phyloP scores from a whole-genome alignment of 2,329 filamentous ascomycete genomes.

The Pyricularia pennisetigena region DNA sequence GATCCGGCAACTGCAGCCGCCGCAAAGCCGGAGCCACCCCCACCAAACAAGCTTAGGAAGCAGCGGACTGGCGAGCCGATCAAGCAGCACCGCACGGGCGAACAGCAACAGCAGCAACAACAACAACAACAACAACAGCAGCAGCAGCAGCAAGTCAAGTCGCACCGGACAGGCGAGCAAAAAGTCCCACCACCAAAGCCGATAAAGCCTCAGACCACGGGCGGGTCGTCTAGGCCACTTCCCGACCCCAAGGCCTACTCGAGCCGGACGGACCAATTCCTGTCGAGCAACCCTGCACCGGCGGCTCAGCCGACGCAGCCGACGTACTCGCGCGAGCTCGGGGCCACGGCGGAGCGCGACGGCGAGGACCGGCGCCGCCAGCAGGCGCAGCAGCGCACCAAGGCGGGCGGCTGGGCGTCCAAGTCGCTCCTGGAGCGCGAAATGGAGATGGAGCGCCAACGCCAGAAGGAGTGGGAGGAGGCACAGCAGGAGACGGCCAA shows the following conservation, averaged over 20 bases:
- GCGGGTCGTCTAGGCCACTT: conserved; percentile 36
- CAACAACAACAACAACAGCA: neutral
- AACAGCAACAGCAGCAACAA: neutral
- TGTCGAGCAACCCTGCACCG: conserved; percentile 44
- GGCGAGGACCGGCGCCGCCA: conserved; percentile 50
- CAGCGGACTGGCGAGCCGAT: conserved; percentile 20
- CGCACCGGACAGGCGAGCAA: conserved; percentile 14
- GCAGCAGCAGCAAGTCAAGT: conserved; percentile 6
- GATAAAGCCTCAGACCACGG: conserved; percentile 27
- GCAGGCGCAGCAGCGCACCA: conserved; percentile 49
- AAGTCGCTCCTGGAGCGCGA: conserved; percentile 69
- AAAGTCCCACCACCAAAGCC: conserved; percentile 12
- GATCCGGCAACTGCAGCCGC: conserved; percentile 22
- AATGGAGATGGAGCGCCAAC: conserved; percentile 70
- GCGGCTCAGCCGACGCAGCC: conserved; percentile 24
- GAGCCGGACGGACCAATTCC: conserved; percentile 48
- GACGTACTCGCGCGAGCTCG: conserved; percentile 45
- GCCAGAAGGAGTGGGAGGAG: conserved; percentile 73
- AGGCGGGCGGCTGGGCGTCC: conserved; percentile 49
- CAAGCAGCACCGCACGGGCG: conserved; percentile 1
- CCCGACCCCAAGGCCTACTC: conserved; percentile 34
- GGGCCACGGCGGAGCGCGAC: conserved; percentile 50
- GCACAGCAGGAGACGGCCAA: conserved; percentile 55
- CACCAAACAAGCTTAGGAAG: conserved; percentile 17
- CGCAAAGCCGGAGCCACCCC: conserved; percentile 3